These are phyloP conservation scores for Moesziomyces antarcticus DNA, from an alignment of 1,284 basidiomycete species.

Conservation along the genomic window DNA sequence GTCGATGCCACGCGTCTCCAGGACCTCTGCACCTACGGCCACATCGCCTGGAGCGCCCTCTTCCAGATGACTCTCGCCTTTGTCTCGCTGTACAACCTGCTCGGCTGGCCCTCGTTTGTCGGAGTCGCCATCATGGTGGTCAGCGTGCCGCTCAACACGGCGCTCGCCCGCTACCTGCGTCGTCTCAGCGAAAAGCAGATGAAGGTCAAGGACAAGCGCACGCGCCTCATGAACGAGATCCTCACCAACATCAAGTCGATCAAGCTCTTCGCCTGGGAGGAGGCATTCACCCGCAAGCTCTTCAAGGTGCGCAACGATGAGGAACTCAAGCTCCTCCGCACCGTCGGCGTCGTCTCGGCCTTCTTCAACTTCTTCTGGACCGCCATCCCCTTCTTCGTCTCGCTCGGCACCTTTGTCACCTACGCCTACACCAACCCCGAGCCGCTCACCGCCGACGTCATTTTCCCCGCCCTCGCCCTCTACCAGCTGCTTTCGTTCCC, in stretches of 20 bases:
- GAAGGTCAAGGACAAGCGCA: conserved; percentile 82
- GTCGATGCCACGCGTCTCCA: conserved; percentile 91
- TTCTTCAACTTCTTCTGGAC: conserved; percentile 77
- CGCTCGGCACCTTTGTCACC: conserved; percentile 85
- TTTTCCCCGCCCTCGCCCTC: conserved; percentile 65
- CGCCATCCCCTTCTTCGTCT: conserved; percentile 81
- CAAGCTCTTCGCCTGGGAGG: conserved; percentile 64
- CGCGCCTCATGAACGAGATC: conserved; percentile 65
- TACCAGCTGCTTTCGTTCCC: conserved; percentile 75
- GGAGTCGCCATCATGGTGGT: conserved; percentile 83
- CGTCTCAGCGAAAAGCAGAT: conserved; percentile 80
- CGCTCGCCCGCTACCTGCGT: conserved; percentile 81
- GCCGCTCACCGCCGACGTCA: conserved; percentile 73
- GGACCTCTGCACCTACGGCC: conserved; percentile 84
- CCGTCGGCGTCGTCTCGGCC: conserved; percentile 78
- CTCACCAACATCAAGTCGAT: conserved; percentile 65
- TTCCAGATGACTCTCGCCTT: conserved; percentile 67
- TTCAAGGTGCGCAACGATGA: conserved; percentile 79
- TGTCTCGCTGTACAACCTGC: conserved; percentile 77
- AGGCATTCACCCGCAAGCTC: conserved; percentile 73
- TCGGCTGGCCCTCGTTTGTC: conserved; percentile 82
- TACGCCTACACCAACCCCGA: conserved; percentile 79
- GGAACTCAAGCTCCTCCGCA: conserved; percentile 78
- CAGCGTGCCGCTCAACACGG: conserved; percentile 76
- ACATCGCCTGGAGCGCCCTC: conserved; percentile 79